These are phyloP conservation scores for Angophora floribunda DNA, from an alignment of 345 rosid species.

Conservation along the genomic window DNA sequence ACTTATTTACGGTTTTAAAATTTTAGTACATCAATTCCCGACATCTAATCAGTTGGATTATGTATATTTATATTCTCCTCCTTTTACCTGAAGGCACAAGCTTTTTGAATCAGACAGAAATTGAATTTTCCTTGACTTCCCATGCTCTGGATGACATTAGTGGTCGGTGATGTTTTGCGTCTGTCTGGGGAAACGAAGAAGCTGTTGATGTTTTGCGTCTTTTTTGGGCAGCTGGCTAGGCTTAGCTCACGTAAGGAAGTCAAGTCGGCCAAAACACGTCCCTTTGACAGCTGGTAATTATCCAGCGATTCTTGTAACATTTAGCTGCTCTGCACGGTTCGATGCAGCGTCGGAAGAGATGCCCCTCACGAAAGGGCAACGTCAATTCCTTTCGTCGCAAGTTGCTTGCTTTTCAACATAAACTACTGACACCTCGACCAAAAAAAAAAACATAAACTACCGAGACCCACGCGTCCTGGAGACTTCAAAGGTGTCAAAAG, in stretches of 20 bases:
- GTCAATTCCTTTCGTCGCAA: background rate
- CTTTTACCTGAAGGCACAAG: background rate
- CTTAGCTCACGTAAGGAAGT: background rate
- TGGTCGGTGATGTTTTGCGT: background rate
- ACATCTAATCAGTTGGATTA: background rate
- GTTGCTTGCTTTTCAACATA: background rate
- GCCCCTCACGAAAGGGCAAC: background rate
- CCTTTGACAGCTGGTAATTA: background rate
- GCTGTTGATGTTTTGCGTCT: background rate
- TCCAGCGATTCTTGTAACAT: background rate
- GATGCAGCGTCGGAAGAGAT: background rate
- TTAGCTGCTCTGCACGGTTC: background rate
- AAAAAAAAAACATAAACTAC: background rate
- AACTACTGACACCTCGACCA: background rate
- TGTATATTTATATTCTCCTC: background rate
- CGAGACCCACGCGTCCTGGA: background rate
- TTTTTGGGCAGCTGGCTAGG: background rate
- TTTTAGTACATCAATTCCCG: background rate
- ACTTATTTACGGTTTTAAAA: fast-evolving
- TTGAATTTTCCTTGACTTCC: background rate
- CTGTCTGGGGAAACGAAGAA: background rate
- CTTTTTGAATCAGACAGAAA: background rate
- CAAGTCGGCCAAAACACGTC: background rate
- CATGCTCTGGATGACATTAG: background rate
- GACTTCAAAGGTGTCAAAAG: background rate